These are phyloP conservation scores for Aphanomyces astaci DNA, from an alignment of 352 stramenopile species.

Conservation along the genomic window DNA sequence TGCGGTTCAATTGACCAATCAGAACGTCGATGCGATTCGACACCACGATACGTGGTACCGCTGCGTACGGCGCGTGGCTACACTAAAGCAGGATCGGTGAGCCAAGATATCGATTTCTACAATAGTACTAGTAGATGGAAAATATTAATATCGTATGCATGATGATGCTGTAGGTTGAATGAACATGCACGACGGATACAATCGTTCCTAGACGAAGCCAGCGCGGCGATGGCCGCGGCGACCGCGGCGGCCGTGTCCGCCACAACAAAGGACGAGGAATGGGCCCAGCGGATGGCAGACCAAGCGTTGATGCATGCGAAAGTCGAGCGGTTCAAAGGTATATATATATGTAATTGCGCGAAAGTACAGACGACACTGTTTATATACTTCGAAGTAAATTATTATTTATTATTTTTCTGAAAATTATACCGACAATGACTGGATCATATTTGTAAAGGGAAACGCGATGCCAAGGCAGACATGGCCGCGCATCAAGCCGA, in stretches of 20 bases:
- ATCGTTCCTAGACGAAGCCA: neutral
- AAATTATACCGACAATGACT: too few species aligned
- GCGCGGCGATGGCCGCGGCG: neutral
- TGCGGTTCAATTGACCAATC: conserved; percentile 34
- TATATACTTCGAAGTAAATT: too few species aligned
- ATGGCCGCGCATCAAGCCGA: conserved; percentile 30
- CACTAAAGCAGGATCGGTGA: conserved; percentile 46
- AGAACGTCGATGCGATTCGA: conserved; percentile 34
- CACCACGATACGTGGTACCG: conserved; percentile 56
- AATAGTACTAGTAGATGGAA: too few species aligned
- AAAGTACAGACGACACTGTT: conserved; percentile 37
- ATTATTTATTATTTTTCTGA: too few species aligned
- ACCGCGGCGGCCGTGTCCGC: neutral
- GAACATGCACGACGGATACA: neutral
- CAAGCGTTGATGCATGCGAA: conserved; percentile 31
- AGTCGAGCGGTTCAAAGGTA: conserved; percentile 41
- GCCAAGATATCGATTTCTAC: conserved; percentile 26
- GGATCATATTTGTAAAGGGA: conserved; percentile 29
- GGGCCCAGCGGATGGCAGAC: conserved; percentile 28
- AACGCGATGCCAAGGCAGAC: conserved; percentile 24
- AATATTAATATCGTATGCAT: neutral
- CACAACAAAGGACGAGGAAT: neutral
- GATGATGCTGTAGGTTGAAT: neutral
- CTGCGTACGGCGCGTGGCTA: conserved; percentile 40
- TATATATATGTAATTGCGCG: conserved; percentile 52